Evolutionary conservation across 371 early-diverging fungal genomes (phyloP).

Genomic region (Syncephalastrum contaminatum): DNA sequence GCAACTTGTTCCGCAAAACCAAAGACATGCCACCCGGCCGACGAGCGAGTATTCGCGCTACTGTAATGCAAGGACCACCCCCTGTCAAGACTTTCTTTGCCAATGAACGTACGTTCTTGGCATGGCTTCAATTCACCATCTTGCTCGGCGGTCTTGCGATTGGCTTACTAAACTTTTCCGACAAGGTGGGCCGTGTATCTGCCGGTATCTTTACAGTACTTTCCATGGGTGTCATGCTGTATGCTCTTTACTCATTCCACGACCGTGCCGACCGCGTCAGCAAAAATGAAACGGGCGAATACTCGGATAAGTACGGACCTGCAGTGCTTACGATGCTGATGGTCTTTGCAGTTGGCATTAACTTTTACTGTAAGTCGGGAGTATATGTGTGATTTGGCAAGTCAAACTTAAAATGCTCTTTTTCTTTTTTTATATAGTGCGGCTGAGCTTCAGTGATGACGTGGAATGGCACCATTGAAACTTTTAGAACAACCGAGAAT

Average conservation of each 20-base stretch:
- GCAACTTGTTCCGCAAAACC: slow-evolving; percentile 21
- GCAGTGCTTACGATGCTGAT: slow-evolving; percentile 75
- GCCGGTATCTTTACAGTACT: slow-evolving; percentile 68
- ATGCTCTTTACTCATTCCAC: slow-evolving; percentile 83
- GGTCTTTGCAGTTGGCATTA: slow-evolving; percentile 72
- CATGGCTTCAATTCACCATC: slow-evolving; percentile 71
- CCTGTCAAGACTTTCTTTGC: slow-evolving; percentile 95
- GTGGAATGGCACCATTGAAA: too few relatives aligned
- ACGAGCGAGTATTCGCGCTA: slow-evolving; percentile 9
- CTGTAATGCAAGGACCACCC: slow-evolving; percentile 28
- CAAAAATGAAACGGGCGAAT: slow-evolving; percentile 56
- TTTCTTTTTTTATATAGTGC: too few relatives aligned
- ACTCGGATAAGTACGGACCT: slow-evolving; percentile 66
- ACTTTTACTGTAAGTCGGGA: slow-evolving; percentile 74
- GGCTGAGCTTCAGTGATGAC: too few relatives aligned
- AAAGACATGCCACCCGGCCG: slow-evolving; percentile 10
- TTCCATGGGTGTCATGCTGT: slow-evolving; percentile 75
- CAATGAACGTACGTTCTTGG: slow-evolving; percentile 95
- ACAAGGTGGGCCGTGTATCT: slow-evolving; percentile 60
- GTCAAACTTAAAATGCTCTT: too few relatives aligned
- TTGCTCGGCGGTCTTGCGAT: slow-evolving; percentile 70
- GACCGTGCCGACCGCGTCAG: slow-evolving; percentile 74
- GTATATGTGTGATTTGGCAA: too few relatives aligned
- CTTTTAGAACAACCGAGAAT: too few relatives aligned
- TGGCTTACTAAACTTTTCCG: slow-evolving; percentile 78